phyloP scores from a whole-genome alignment of 345 rosid species.

The Brassica rapa region DNA sequence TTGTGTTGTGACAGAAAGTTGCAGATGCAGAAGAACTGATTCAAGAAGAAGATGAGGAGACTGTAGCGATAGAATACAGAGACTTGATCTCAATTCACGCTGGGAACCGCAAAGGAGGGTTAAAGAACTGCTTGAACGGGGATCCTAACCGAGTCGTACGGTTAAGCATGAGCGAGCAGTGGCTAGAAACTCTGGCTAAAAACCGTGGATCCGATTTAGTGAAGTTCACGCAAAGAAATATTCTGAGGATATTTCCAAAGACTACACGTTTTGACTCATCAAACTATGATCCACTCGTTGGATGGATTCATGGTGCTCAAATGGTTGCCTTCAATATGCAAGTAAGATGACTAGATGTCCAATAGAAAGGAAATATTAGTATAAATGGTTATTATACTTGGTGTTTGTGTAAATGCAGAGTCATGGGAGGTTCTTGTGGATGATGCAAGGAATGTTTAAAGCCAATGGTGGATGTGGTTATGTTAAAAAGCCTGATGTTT shows the following conservation, averaged over 20 bases:
- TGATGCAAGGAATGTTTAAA: slow-evolving; percentile 89
- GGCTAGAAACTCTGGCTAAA: slow-evolving; percentile 57
- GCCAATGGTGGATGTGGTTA: slow-evolving; percentile 87
- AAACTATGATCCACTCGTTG: slow-evolving; percentile 76
- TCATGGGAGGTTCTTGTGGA: slow-evolving; percentile 64
- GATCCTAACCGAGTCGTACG: slow-evolving; percentile 55
- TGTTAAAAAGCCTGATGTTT: slow-evolving; percentile 73
- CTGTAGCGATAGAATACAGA: slow-evolving; percentile 49
- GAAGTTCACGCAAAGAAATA: slow-evolving; percentile 74
- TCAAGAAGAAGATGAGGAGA: slow-evolving; percentile 49
- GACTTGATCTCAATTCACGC: slow-evolving; percentile 74
- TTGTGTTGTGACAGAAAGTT: slow-evolving; percentile 39
- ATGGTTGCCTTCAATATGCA: slow-evolving; percentile 99
- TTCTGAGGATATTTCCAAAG: slow-evolving; percentile 82
- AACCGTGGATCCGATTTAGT: slow-evolving; percentile 52
- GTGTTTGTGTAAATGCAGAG: slow-evolving; percentile 48
- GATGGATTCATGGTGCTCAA: slow-evolving; percentile 97
- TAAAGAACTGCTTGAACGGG: slow-evolving; percentile 45
- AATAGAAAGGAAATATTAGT: neutral
- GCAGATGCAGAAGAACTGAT: slow-evolving; percentile 39
- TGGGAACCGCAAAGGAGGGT: slow-evolving; percentile 62
- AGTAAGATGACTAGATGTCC: slow-evolving; percentile 43
- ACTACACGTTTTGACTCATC: slow-evolving; percentile 73
- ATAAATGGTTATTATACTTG: neutral
- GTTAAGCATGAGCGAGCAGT: slow-evolving; percentile 70